These are phyloP conservation scores for Trichoderma sp. DNA, from an alignment of 2,329 filamentous ascomycete species.

Conservation along the genomic window DNA sequence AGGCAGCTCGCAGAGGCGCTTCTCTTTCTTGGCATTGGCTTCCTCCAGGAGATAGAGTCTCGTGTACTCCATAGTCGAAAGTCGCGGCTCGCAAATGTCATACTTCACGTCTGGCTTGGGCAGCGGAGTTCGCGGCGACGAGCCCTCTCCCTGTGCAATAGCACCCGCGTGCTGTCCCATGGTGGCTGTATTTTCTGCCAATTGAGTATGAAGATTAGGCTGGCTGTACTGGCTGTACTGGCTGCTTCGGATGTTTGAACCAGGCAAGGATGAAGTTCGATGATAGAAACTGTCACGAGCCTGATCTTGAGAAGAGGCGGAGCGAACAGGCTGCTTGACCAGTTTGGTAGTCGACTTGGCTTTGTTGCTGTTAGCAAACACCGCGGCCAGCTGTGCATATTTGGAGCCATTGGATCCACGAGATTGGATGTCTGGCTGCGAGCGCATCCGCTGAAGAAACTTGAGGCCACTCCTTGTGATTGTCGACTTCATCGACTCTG, in stretches of 20 bases:
- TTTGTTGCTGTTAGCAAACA: background rate
- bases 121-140: background rate
- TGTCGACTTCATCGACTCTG: conserved; percentile 33
- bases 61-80: conserved; percentile 46
- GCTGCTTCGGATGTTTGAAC: background rate
- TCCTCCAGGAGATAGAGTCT: conserved; percentile 41
- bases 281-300: conserved; percentile 15
- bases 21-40: conserved; percentile 33
- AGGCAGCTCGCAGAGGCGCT: conserved; percentile 35
- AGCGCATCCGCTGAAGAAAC: conserved; percentile 34
- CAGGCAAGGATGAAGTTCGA: conserved; percentile 6
- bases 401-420: background rate
- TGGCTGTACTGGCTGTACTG: background rate
- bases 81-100: conserved; percentile 33
- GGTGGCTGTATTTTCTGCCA: background rate
- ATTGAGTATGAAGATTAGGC: background rate
- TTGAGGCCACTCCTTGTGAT: conserved; percentile 34
- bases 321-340: background rate
- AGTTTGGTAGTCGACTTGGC: conserved; percentile 12
- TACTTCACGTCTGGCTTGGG: conserved; percentile 15
- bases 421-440: conserved; percentile 28
- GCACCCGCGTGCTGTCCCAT: background rate
- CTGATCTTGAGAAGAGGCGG: background rate
- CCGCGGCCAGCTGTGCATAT: background rate
- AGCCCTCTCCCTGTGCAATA: background rate